Percentiles rank a stretch among this genome's conserved stretches.
Conservation (phyloP, 129 eudicot genomes). For the Chrysanthemum seticuspe region DNA sequence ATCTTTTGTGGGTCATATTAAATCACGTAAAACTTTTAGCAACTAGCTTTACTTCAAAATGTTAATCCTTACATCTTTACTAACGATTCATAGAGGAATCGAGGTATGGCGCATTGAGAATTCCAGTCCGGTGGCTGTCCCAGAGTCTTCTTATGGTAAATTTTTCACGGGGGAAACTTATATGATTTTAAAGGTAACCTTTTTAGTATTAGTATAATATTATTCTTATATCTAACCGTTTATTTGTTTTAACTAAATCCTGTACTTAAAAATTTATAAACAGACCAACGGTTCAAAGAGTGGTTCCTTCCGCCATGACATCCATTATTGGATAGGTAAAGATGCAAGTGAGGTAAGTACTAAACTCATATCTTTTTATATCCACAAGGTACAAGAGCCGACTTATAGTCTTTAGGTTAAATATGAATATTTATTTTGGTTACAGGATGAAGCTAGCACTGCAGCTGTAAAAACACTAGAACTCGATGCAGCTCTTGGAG, state of each 20-base stretch:
- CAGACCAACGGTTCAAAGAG: constrained; percentile 77
- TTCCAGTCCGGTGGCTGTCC: constrained; percentile 62
- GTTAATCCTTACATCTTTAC: constrained; percentile 34
- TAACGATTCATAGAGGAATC: constrained; percentile 64
- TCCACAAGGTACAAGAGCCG: no score
- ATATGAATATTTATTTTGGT: neutral
- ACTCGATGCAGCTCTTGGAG: constrained; percentile 74
- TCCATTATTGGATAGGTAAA: constrained; percentile 95
- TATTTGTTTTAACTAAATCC: constrained; percentile 2
- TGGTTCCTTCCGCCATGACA: constrained; percentile 70
- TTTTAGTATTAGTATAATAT: neutral
- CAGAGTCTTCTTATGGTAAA: constrained; percentile 67
- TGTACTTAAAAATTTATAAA: constrained; percentile 25
- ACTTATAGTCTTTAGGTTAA: no score
- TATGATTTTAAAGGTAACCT: constrained; percentile 63
- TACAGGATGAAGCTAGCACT: constrained; percentile 29
- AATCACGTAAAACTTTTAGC: neutral
- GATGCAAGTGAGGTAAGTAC: constrained; percentile 81
- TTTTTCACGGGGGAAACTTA: constrained; percentile 77
- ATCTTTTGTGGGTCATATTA: neutral
- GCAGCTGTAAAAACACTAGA: constrained; percentile 53
- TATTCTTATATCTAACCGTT: no score
- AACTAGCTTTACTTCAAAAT: neutral
- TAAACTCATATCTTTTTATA: neutral
- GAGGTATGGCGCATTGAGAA: constrained; percentile 93